These are phyloP conservation scores for Chrysoporthe deuterocubensis DNA, from an alignment of 2,329 filamentous ascomycete species.

Conservation along the genomic window DNA sequence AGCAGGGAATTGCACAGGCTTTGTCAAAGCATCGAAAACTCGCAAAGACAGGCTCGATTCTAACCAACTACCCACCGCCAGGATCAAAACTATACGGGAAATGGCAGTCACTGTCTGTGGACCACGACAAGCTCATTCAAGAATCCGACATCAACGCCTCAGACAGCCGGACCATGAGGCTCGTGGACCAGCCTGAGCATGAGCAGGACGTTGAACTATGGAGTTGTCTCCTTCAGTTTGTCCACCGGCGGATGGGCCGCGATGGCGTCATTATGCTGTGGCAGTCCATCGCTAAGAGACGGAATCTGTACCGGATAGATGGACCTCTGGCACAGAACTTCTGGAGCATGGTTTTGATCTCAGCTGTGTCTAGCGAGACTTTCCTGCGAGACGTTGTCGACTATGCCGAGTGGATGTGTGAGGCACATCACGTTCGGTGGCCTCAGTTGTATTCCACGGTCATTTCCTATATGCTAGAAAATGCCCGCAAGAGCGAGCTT, in stretches of 20 bases:
- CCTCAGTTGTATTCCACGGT: slow-evolving; percentile 55
- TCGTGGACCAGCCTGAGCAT: slow-evolving; percentile 36
- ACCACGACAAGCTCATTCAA: slow-evolving; percentile 33
- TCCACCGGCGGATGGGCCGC: slow-evolving; percentile 33
- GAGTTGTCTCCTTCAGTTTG: slow-evolving; percentile 39
- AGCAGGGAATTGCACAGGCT: slow-evolving; percentile 20
- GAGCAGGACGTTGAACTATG: slow-evolving; percentile 38
- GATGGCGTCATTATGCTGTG: slow-evolving; percentile 36
- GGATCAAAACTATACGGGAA: slow-evolving; percentile 32
- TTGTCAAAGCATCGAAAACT: slow-evolving; percentile 9
- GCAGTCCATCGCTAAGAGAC: slow-evolving; percentile 33
- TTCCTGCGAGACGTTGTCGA: slow-evolving; percentile 42
- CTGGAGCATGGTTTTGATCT: slow-evolving; percentile 39
- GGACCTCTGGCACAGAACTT: slow-evolving; percentile 35
- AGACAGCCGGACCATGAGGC: slow-evolving; percentile 17
- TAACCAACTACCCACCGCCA: slow-evolving; percentile 21
- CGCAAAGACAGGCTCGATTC: neutral
- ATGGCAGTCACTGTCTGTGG: slow-evolving; percentile 34
- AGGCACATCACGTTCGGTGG: slow-evolving; percentile 47
- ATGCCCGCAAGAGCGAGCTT: slow-evolving; percentile 43
- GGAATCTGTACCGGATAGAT: slow-evolving; percentile 32
- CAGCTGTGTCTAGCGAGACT: slow-evolving; percentile 38
- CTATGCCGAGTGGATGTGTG: slow-evolving; percentile 50
- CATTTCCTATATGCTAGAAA: slow-evolving; percentile 48
- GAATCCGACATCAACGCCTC: slow-evolving; percentile 33